phyloP scores from a whole-genome alignment of 2,329 filamentous ascomycete genomes.

The Fusarium neocosmosporiellum region DNA sequence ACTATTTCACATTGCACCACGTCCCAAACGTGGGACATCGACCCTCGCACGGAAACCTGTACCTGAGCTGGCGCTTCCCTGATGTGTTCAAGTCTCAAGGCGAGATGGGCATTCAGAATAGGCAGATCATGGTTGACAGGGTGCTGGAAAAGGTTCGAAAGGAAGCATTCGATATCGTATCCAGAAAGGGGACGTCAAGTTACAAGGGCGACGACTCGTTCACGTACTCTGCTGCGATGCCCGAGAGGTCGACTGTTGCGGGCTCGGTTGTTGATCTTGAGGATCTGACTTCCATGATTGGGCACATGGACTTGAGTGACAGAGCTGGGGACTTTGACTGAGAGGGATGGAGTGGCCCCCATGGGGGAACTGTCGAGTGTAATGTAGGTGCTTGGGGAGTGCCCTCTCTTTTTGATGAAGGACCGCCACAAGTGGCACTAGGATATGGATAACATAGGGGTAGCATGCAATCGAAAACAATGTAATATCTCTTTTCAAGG shows the following conservation, averaged over 20 bases:
- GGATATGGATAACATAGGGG: not conserved
- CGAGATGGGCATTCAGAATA: not conserved
- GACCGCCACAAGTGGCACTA: not conserved
- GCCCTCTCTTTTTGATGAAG: not conserved
- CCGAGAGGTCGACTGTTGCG: not conserved
- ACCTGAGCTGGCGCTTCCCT: slow-evolving; percentile 47
- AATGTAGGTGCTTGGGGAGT: not conserved
- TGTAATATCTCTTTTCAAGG: not conserved
- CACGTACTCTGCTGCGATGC: slow-evolving; percentile 58
- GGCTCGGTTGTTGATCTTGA: not conserved
- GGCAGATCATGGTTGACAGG: slow-evolving; percentile 9
- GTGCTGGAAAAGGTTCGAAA: slow-evolving; percentile 14
- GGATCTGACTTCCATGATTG: slow-evolving; percentile 7
- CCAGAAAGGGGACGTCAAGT: slow-evolving; percentile 5
- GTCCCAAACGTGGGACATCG: slow-evolving; percentile 37
- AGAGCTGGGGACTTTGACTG: slow-evolving; percentile 1
- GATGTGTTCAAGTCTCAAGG: slow-evolving; percentile 36
- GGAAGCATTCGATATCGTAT: slow-evolving; percentile 22
- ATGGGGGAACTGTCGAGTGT: not conserved
- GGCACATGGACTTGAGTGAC: slow-evolving; percentile 5
- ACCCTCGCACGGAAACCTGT: slow-evolving; percentile 47
- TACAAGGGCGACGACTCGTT: slow-evolving; percentile 22
- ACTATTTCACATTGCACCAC: slow-evolving; percentile 43
- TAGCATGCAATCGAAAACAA: not conserved
- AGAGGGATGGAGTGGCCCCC: not conserved